Evolutionary conservation across 2,329 filamentous ascomycete species (phyloP), one percentile per base, ranked within the genome.

Genomic region (Epichloe elymi): DNA sequence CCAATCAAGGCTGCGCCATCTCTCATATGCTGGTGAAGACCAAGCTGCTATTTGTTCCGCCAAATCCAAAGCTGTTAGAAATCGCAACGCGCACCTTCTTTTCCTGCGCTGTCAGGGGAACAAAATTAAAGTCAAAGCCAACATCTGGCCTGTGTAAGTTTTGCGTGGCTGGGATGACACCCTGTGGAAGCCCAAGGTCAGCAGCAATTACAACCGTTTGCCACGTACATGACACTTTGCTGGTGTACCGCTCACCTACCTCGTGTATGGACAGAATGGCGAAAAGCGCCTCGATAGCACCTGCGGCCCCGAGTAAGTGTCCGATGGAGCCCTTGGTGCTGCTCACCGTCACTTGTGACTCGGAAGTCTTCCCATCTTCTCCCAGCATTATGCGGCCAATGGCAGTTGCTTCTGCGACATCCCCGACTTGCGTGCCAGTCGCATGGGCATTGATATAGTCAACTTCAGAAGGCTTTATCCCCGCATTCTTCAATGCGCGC

Each of bases 11-110:
- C 26, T 30, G 26, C 8, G 26, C 3, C 26, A 8, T 46, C 6
- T 10, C 10, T 30, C 26, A 49, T 35, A 52, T 4, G 20, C 58
- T 64, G 7, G 76, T 76, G 60, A 97, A 91, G 49, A 89, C 89
- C 38, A 98, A 71, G 50, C 82, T 89, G 41, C 91, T 90, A 70
- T 98, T 98, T 1, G 91, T 97, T 15, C 93, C 93, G 11, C 93
- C 93, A 70, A 98, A 98, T 0, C 93, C 93, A 69, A 98, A 98
- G 64, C 91, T 97, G 62, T 98, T 98, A 3, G 88, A 93, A 52
- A 98, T 60, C 5, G 86, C 87, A 20, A 91, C 83, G 52, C 80
- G 71, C 11, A 97, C 79, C 2, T 73, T 64, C 57, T 80, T 82
- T 49, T 85, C 67, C 66, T 96, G 90, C 0, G 88, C 76, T 44